Evolutionary conservation across 345 rosid species (phyloP).

Genomic region (Pistacia integerrima): DNA sequence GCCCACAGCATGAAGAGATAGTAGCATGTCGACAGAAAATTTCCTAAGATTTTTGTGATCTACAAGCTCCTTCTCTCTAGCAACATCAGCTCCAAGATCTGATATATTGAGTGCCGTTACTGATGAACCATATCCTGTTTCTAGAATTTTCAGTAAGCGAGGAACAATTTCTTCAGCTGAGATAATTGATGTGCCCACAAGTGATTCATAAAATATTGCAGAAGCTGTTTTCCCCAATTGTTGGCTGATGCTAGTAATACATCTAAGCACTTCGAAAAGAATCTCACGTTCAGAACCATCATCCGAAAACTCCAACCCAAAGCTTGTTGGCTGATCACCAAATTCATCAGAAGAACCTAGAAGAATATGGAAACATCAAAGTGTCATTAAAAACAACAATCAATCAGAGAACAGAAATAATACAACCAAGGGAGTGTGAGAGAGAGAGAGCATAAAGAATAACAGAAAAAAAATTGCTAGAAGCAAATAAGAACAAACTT

Average conservation of each 20-base stretch:
- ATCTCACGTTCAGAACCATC: conserved; percentile 54
- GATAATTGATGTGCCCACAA: conserved; percentile 53
- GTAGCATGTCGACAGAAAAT: conserved; percentile 75
- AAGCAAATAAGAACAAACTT: not conserved
- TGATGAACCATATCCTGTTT: conserved; percentile 68
- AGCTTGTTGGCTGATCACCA: conserved; percentile 39
- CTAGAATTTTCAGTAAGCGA: conserved; percentile 73
- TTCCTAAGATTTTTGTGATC: conserved; percentile 75
- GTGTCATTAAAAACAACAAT: not conserved
- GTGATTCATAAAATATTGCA: conserved; percentile 75
- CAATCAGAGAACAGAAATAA: not conserved
- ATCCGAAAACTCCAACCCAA: conserved; percentile 45
- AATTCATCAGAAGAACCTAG: conserved; percentile 62
- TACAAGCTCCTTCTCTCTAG: conserved; percentile 61
- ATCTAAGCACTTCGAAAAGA: conserved; percentile 66
- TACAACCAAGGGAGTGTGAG: not conserved
- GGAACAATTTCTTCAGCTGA: conserved; percentile 76
- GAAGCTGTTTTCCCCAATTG: conserved; percentile 78
- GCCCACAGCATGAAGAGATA: conserved; percentile 61
- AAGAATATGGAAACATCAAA: conserved; percentile 20
- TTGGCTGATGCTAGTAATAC: conserved; percentile 63
- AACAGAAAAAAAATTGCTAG: conserved; percentile 1
- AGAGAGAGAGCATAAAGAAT: not conserved
- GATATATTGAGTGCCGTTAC: conserved; percentile 39
- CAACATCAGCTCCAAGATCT: conserved; percentile 61